phyloP scores from a whole-genome alignment of 129 eudicot genomes.

The Tagetes erecta region DNA sequence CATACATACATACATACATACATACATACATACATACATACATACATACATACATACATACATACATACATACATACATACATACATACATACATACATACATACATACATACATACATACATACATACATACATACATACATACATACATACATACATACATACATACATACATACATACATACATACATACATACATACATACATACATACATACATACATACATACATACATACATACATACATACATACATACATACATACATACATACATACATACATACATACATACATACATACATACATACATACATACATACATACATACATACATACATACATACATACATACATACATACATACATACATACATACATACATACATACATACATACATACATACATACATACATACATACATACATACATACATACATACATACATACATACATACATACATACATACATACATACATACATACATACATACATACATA shows the following conservation, averaged over 20 bases:
- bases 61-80: not conserved
- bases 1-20: constrained; percentile 16
- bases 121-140: constrained; percentile 16
- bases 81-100: constrained; percentile 16
- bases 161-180: constrained; percentile 16
- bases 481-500: constrained; percentile 16
- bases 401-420: constrained; percentile 16
- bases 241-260: constrained; percentile 16
- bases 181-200: not conserved
- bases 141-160: not conserved
- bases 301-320: not conserved
- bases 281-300: constrained; percentile 16
- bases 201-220: constrained; percentile 16
- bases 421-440: not conserved
- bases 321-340: constrained; percentile 16
- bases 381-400: not conserved
- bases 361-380: constrained; percentile 16
- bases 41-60: constrained; percentile 16
- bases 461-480: not conserved
- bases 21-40: not conserved
- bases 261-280: not conserved
- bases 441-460: constrained; percentile 16
- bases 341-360: not conserved
- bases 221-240: not conserved
- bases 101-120: not conserved